phyloP scores from a whole-genome alignment of 2,329 filamentous ascomycete species.

The Westerdykella aurantiaca region DNA sequence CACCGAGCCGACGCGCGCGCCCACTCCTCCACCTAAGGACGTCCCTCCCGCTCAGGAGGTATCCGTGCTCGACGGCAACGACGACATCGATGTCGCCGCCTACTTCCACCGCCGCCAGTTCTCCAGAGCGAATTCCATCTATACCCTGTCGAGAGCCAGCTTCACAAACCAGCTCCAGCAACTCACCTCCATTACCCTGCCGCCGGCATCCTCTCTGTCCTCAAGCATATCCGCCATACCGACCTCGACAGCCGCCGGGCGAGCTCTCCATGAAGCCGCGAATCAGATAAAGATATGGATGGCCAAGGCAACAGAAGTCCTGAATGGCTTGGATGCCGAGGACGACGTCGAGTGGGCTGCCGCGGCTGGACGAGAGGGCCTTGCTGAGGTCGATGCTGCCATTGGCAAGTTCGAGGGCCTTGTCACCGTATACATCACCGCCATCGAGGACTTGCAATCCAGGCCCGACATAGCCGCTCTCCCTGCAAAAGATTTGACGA shows the following conservation, averaged over 20 bases:
- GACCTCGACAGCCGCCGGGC: conserved; percentile 76
- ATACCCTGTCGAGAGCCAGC: conserved; percentile 84
- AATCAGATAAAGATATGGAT: conserved; percentile 96
- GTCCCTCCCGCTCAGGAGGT: conserved; percentile 15
- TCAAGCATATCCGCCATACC: conserved; percentile 79
- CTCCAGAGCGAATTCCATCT: conserved; percentile 75
- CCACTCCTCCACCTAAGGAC: conserved; percentile 51
- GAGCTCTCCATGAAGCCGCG: conserved; percentile 76
- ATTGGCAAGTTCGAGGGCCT: conserved; percentile 81
- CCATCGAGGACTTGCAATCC: conserved; percentile 85
- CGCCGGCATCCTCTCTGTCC: conserved; percentile 76
- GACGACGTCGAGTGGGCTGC: conserved; percentile 97
- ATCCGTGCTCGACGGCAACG: conserved; percentile 29
- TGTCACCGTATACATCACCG: conserved; percentile 85
- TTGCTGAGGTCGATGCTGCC: conserved; percentile 62
- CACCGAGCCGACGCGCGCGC: conserved; percentile 22
- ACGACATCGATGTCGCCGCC: conserved; percentile 48
- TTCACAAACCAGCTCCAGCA: conserved; percentile 92
- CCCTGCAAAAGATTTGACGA: conserved; percentile 63
- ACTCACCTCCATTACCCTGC: conserved; percentile 82
- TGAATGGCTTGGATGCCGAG: conserved; percentile 83
- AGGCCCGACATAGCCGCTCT: conserved; percentile 71
- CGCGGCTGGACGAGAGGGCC: conserved; percentile 76
- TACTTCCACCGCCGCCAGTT: conserved; percentile 63
- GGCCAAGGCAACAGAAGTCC: conserved; percentile 80